Base-by-base conservation (phyloP, 2,329 filamentous ascomycete genomes). In the Paraphaeosphaeria sporulosa region DNA sequence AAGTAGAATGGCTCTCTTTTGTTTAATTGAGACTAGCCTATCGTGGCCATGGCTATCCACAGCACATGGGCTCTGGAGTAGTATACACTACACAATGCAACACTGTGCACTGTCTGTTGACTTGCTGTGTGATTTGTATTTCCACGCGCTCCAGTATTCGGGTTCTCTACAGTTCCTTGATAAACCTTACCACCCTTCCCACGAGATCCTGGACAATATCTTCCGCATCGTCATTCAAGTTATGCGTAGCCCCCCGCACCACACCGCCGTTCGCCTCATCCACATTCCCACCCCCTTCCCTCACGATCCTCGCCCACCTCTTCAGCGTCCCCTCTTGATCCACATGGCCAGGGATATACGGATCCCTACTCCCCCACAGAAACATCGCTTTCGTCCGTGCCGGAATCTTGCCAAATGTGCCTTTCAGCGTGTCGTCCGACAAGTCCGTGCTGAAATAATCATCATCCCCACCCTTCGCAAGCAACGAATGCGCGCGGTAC, bases 401-500 rank as follows among this genome's bases (percentile, higher is more conserved):
- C 55, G 85, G 79, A 57, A 92, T 80, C 52, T 79, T 80, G 3
- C 88, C 85, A 84, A 94, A 97, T n/a, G 89, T 89, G 15, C 74
- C 74, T 25, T 77, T 71, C 7, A 93, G 80, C 19, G 83, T 81
- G 34, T 85, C 81, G 44, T 87, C 84, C 0, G 81, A 76, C n/a
- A 95, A 79, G 72, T 95, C 91, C 2, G 87, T 89, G n/a, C 90
- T 94, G 79, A 96, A 97, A 72, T 91, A 92, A 74, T 97, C 94
- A 74, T 97, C 94, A 60, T 91, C 90, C 10, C 89, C 90, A 5
- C 87, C 82, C 53, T 81, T 77, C 23, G 82, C 85, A 0, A 84
- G 80, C 7, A 91, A 78, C 49, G 85, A 86, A 38, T 89, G 72
- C 74, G 87, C 89, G 44, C 89, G 75, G 48, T 80, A 79, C 8